A percentile compares a stretch with the other conserved stretches of the same genome.
Conservation (phyloP, 192 early-diverging fungal species). For the Gigaspora rosea region DNA sequence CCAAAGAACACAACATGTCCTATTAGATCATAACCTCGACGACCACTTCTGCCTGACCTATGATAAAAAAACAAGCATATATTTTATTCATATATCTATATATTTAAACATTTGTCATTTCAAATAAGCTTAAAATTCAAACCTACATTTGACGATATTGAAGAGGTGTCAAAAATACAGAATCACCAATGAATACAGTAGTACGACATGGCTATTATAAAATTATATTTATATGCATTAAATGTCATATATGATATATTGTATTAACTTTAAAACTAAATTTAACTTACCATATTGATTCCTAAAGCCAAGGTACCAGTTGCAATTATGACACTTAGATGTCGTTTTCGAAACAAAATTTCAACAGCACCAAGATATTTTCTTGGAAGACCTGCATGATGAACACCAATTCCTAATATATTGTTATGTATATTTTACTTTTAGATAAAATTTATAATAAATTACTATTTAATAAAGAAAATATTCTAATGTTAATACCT, state of each 20-base stretch:
- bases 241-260: no score
- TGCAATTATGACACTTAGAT: conserved; percentile 43
- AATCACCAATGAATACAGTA: conserved; percentile 46
- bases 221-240: no score
- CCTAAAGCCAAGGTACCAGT: conserved; percentile 39
- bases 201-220: conserved; percentile 33
- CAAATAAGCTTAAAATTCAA: no score
- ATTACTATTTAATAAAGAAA: background rate
- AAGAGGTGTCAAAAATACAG: conserved; percentile 42
- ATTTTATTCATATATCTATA: no score
- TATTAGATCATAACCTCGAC: conserved; percentile 46
- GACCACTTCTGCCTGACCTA: conserved; percentile 37
- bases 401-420: conserved; percentile 38
- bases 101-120: no score
- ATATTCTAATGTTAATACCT: conserved; percentile 30
- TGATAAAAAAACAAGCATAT: conserved; percentile 38
- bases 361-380: conserved; percentile 43
- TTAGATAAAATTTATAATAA: no score
- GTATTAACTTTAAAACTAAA: no score
- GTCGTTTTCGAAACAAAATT: conserved; percentile 39
- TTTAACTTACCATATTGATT: conserved; percentile 43
- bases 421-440: no score
- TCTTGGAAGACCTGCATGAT: conserved; percentile 42
- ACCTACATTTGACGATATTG: conserved; percentile 42
- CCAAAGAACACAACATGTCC: conserved; percentile 51